phyloP scores from a whole-genome alignment of 345 rosid species.

The Citrus mangshanensis region DNA sequence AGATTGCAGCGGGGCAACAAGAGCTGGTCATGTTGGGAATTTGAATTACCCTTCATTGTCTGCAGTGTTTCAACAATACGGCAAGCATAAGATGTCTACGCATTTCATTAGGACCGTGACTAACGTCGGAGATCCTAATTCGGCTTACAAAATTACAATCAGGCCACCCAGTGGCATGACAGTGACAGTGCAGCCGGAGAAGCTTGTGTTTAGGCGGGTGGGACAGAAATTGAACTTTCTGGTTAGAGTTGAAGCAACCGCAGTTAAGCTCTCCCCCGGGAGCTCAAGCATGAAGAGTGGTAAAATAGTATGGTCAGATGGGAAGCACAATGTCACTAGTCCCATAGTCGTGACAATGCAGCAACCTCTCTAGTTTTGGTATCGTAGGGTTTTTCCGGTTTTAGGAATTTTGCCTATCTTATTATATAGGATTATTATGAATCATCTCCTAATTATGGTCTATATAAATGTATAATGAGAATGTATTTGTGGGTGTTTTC shows the following conservation, averaged over 20 bases:
- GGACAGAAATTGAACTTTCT: slow-evolving; percentile 76
- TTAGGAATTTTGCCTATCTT: slow-evolving; percentile 14
- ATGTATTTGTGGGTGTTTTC: slow-evolving; percentile 30
- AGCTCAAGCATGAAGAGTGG: slow-evolving; percentile 60
- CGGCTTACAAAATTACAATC: slow-evolving; percentile 45
- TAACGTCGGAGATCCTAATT: slow-evolving; percentile 63
- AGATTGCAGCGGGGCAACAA: slow-evolving; percentile 61
- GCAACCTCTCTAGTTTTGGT: slow-evolving; percentile 58
- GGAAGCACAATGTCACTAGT: slow-evolving; percentile 72
- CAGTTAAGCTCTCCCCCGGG: slow-evolving; percentile 51
- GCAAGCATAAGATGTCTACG: slow-evolving; percentile 52
- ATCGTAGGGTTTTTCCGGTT: neutral
- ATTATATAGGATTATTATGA: slow-evolving; percentile 11
- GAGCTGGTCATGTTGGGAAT: slow-evolving; percentile 72
- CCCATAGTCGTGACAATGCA: slow-evolving; percentile 88
- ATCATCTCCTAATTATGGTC: neutral
- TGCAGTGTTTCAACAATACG: slow-evolving; percentile 63
- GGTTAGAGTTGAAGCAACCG: slow-evolving; percentile 48
- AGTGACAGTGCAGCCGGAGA: slow-evolving; percentile 63
- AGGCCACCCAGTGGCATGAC: slow-evolving; percentile 57
- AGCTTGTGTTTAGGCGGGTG: slow-evolving; percentile 51
- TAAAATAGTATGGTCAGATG: slow-evolving; percentile 78
- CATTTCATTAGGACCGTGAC: slow-evolving; percentile 83
- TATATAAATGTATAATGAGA: slow-evolving; percentile 12
- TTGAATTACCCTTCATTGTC: slow-evolving; percentile 77